phyloP scores from a whole-genome alignment of 805 yeast genomes.

The Wickerhamiella parazyma region DNA sequence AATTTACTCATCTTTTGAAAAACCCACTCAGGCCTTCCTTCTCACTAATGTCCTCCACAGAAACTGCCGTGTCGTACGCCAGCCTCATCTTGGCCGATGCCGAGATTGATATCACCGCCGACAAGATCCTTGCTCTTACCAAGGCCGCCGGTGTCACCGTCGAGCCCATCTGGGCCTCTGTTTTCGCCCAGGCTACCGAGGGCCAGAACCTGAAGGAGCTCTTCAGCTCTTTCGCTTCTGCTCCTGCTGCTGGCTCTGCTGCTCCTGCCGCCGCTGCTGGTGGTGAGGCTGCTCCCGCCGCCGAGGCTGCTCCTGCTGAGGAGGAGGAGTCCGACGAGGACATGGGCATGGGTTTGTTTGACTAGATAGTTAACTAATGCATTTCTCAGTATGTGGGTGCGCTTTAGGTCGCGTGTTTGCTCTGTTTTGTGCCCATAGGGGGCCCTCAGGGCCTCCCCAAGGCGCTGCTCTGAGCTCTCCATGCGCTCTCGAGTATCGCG shows the following conservation, averaged over 20 bases:
- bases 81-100: slow-evolving; percentile 89
- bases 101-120: slow-evolving; percentile 71
- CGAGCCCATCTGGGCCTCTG: slow-evolving; percentile 67
- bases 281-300: slow-evolving; percentile 50
- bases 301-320: slow-evolving; percentile 60
- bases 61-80: slow-evolving; percentile 88
- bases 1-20: background rate
- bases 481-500: no score
- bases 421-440: no score
- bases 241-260: slow-evolving; percentile 92
- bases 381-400: no score
- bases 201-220: slow-evolving; percentile 75
- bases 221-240: slow-evolving; percentile 48
- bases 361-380: slow-evolving; percentile 37
- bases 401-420: no score
- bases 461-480: background rate
- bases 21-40: slow-evolving; percentile 4
- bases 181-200: slow-evolving; percentile 74
- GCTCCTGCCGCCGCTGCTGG: slow-evolving; percentile 73
- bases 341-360: slow-evolving; percentile 99
- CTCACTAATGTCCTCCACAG: slow-evolving; percentile 51
- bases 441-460: background rate
- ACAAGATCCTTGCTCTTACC: slow-evolving; percentile 61
- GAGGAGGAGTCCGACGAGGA: slow-evolving; percentile 46
- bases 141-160: slow-evolving; percentile 47